Evolutionary conservation across 805 yeast species (phyloP).

Genomic region (Komagataella mondaviorum): DNA sequence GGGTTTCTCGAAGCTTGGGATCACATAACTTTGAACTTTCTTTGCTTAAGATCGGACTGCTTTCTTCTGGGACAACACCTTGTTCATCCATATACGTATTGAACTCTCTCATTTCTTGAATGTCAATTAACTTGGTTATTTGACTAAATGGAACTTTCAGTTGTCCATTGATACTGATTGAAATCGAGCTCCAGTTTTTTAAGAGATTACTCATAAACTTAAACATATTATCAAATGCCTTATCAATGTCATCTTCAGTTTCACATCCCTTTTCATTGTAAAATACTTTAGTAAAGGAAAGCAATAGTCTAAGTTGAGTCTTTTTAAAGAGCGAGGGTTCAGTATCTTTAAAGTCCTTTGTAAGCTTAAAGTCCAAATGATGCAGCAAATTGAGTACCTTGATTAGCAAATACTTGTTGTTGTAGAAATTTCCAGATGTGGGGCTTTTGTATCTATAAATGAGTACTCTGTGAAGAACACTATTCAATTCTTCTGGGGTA

Average conservation of each 20-base stretch:
- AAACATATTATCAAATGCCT: conserved; percentile 12
- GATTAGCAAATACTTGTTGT: conserved; percentile 25
- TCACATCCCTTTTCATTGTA: not conserved
- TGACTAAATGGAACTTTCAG: conserved; percentile 10
- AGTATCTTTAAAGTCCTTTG: conserved; percentile 10
- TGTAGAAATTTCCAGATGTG: conserved; percentile 7
- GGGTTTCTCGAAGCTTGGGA: not conserved
- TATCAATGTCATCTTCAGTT: conserved; percentile 6
- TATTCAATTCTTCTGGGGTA: not conserved
- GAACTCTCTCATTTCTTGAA: not conserved
- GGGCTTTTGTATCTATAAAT: not conserved
- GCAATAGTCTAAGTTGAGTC: conserved; percentile 17
- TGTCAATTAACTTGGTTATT: conserved; percentile 1
- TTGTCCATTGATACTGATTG: conserved; percentile 1
- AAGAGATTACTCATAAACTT: conserved; percentile 12
- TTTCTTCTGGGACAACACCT: not conserved
- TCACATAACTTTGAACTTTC: not conserved
- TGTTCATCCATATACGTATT: not conserved
- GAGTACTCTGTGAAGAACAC: conserved; percentile 5
- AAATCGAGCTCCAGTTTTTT: conserved; percentile 9
- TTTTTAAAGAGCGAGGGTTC: conserved; percentile 2
- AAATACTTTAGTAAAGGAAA: conserved; percentile 17
- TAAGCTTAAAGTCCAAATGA: conserved; percentile 10
- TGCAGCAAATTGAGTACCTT: conserved; percentile 24
- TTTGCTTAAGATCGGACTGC: not conserved